Base-by-base conservation (phyloP, 257 asterid genomes). In the Solanum paucissectum region DNA sequence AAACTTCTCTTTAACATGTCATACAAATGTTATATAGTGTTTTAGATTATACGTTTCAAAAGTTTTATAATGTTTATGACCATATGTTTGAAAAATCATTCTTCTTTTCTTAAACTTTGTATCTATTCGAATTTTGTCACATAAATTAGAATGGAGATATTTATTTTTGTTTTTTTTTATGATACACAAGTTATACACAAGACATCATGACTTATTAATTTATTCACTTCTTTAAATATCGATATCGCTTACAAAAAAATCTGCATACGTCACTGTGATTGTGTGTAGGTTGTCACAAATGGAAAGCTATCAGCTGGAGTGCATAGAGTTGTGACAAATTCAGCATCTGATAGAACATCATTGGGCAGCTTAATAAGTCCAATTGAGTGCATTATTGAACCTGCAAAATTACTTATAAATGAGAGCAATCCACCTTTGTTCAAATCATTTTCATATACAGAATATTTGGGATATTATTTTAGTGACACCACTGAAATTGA, bases 281-380 rank as follows among this genome's bases (percentile, higher is more conserved):
- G 3, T 72, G 7, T 77, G 12, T 64, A 87, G 87, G 64, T 87
- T 32, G 46, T 87, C 8, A 87, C 83, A 73, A 87, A 82, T 33
- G 89, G 87, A 40, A 66, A 68, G 37, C 40, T 82, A 6, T 81
- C 13, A 33, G n/a, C 87, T 33, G 87, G 29, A 27, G 29, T 76
- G 16, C 89, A 87, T 46, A 36, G 89, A 34, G 87, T 49, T 18
- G 87, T 82, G 25, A 87, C 89, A 42, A 81, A 82, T 66, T 64
- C 86, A 66, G 13, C 38, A 44, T 21, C 27, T 64, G 85, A 85
- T 23, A 49, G 89, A 49, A 87, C 82, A 12, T 55, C 89, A 34
- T 5, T 87, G 7, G 73, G 52, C 4, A 40, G 52, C 71, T 81
- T 81, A 40, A 34, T 87, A 13, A 12, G 40, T 62, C 83, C 52